Base-by-base conservation (phyloP, 2,329 filamentous ascomycete genomes). In the Fusarium chlamydosporum region DNA sequence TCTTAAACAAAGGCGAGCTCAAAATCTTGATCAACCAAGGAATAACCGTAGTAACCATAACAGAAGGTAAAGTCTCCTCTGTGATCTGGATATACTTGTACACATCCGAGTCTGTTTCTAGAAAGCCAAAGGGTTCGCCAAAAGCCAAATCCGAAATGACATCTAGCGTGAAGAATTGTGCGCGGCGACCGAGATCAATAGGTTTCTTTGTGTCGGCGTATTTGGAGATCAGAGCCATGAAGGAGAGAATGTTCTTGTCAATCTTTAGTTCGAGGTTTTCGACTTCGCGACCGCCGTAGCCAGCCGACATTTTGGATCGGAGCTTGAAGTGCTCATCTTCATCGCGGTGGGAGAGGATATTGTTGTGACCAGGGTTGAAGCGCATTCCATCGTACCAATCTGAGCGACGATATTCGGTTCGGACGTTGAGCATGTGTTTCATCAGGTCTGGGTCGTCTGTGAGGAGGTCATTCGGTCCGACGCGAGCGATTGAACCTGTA, bases 231-330 rank as follows among this genome's bases (percentile, higher is more conserved):
- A 87, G 76, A 1, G 74, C 50, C 20, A 86, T 67, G 2, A 87
- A 76, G 3, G 83, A 78, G 20, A 76, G 59, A 8, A 88, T 77
- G 42, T 83, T 81, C 16, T 77, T 71, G 60, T 88, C 84, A 33
- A 88, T 82, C 33, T 81, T 80, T 12, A 76, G 67, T 65, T 88
- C 85, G 1, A 87, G 73, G 7, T 77, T 75, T 4, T 81, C 78
- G n/a, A 86, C 84, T 37, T 87, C 86, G 63, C 85, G 84, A 8
- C 84, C 85, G 5, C 83, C 80, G 67, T 86, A 86, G 67, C 84
- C 86, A 4, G 82, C 77, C 7, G 83, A 80, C 79, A 88, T 83
- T 67, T 85, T 84, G 15, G 82, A 79, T 15, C 81, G 78, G 34
- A 84, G 72, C 72, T 75, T 73, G 84, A 70, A 69, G 46, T 73